Evolutionary conservation across 495 filamentous ascomycete genomes (phyloP).

Genomic region (Thermothielavioides terrestris): DNA sequence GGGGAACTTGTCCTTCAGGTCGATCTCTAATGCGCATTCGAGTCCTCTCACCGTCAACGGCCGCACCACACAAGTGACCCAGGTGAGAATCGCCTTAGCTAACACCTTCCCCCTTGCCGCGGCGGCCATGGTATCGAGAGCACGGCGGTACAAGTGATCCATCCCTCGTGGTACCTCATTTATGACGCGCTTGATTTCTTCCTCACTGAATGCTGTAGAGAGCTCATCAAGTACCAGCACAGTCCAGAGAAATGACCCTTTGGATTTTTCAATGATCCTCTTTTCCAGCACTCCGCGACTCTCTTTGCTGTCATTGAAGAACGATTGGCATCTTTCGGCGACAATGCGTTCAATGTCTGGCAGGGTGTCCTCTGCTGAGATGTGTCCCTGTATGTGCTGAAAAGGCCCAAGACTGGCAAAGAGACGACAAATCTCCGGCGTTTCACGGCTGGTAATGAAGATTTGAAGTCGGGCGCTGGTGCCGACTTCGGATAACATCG

Average conservation of each 20-base stretch:
- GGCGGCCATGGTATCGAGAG: neutral
- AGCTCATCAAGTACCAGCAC: neutral
- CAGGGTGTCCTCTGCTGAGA: neutral
- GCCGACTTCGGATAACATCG: constrained; percentile 19
- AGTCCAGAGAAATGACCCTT: neutral
- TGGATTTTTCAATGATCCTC: neutral
- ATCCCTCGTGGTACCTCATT: neutral
- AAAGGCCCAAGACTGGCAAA: neutral
- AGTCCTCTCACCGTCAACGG: constrained; percentile 10
- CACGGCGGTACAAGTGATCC: neutral
- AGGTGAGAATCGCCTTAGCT: constrained; percentile 11
- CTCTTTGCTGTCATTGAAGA: neutral
- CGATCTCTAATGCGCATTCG: constrained; percentile 6
- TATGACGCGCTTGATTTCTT: neutral
- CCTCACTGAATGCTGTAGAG: neutral
- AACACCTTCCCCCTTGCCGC: neutral
- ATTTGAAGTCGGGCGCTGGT: constrained; percentile 16
- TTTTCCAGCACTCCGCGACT: neutral
- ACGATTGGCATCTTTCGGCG: neutral
- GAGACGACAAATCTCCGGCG: neutral
- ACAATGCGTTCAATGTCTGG: neutral
- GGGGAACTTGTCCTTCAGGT: constrained; percentile 8
- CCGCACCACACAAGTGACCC: constrained; percentile 6
- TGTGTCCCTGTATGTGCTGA: neutral
- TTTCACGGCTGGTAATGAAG: constrained; percentile 23